These are phyloP conservation scores for Schizophyllum commune DNA, from an alignment of 1,284 basidiomycete genomes.

Conservation along the genomic window DNA sequence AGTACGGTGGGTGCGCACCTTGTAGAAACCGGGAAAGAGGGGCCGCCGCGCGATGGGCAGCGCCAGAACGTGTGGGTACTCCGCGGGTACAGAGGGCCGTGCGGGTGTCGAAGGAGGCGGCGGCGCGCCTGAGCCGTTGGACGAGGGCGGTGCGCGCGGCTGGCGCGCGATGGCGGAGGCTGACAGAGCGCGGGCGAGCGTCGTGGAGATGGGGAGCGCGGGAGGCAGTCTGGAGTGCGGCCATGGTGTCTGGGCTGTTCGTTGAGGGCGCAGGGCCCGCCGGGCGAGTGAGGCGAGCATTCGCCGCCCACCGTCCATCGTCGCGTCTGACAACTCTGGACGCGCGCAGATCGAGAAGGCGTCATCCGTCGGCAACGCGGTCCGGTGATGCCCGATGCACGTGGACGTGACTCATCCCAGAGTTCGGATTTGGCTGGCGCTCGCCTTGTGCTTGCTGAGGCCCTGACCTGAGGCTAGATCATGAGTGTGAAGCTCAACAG, in stretches of 20 bases:
- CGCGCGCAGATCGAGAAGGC: neutral
- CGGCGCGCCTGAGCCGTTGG: neutral
- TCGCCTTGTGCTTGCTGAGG: too few relatives aligned
- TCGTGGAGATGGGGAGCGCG: neutral
- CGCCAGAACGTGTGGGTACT: slow-evolving; percentile 92
- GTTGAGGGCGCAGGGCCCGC: neutral
- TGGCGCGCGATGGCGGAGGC: neutral
- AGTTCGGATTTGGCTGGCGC: too few relatives aligned
- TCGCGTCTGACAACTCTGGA: neutral
- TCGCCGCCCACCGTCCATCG: neutral
- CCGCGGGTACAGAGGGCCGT: slow-evolving; percentile 78
- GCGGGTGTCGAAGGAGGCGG: slow-evolving; percentile 39
- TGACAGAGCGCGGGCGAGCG: neutral
- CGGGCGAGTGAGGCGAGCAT: neutral
- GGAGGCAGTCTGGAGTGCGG: neutral
- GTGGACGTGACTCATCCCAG: too few relatives aligned
- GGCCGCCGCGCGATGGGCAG: slow-evolving; percentile 94
- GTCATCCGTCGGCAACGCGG: neutral
- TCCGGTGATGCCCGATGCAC: neutral
- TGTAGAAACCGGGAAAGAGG: slow-evolving; percentile 97
- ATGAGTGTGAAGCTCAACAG: too few relatives aligned
- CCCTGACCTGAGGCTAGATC: too few relatives aligned
- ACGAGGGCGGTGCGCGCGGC: neutral
- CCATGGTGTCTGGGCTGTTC: neutral
- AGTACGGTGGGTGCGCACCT: slow-evolving; percentile 22